A percentile compares a stretch with the other conserved stretches of the same genome.
These are phyloP conservation scores for Coemansia reversa DNA, from an alignment of 192 early-diverging fungal genomes.

Conservation along the genomic window DNA sequence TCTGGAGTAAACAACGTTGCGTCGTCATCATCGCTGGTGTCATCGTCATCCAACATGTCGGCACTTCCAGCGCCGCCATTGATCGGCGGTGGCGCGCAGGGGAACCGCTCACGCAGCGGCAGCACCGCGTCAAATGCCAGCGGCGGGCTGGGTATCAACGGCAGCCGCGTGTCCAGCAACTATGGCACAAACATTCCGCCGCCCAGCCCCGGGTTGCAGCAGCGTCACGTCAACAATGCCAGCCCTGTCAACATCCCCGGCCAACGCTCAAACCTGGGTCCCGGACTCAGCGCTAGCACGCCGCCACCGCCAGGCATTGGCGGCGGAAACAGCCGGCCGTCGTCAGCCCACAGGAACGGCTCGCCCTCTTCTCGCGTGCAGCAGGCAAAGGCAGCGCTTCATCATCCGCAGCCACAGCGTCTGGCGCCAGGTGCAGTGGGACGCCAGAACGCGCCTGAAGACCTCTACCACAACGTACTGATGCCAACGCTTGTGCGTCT, in stretches of 20 bases:
- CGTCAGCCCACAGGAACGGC: conserved; percentile 39
- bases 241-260: conserved; percentile 34
- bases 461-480: conserved; percentile 54
- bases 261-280: conserved; percentile 32
- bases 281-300: conserved; percentile 31
- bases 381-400: conserved; percentile 21
- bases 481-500: conserved; percentile 54
- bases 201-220: conserved; percentile 47
- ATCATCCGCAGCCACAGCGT: conserved; percentile 40
- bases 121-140: conserved; percentile 51
- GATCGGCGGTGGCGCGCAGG: conserved; percentile 26
- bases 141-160: conserved; percentile 23
- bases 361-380: conserved; percentile 27
- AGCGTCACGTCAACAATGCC: conserved; percentile 41
- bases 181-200: conserved; percentile 48
- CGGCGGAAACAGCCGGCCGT: conserved; percentile 36
- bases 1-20: conserved; percentile 10
- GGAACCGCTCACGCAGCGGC: conserved; percentile 51
- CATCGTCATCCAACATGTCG: conserved; percentile 26
- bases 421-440: conserved; percentile 2
- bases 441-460: conserved; percentile 43
- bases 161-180: conserved; percentile 29
- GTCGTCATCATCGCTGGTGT: conserved; percentile 22
- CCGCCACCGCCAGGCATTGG: conserved; percentile 18
- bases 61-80: conserved; percentile 50